These are phyloP conservation scores for Ganoderma resinaceum DNA, from an alignment of 1,284 basidiomycete genomes.

Conservation along the genomic window DNA sequence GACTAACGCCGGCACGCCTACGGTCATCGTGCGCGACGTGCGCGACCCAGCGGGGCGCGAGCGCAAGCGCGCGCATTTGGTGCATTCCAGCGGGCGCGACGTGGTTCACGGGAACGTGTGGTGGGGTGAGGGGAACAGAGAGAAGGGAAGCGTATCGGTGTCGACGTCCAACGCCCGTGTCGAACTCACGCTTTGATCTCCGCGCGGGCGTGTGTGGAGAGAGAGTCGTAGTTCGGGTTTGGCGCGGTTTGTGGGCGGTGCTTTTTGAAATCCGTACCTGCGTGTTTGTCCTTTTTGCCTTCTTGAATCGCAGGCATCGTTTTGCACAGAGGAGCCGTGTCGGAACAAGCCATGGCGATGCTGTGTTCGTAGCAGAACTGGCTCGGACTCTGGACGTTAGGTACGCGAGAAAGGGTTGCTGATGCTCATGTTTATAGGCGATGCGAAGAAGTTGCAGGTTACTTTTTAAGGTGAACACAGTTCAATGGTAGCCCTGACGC, in stretches of 20 bases:
- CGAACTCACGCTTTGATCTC: neutral
- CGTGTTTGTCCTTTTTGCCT: neutral
- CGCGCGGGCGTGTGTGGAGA: neutral
- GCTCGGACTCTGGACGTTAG: too few species aligned
- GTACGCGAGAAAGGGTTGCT: neutral
- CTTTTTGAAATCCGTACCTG: neutral
- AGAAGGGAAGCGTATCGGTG: conserved; percentile 3
- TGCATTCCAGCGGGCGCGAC: neutral
- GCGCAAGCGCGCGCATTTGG: conserved; percentile 1
- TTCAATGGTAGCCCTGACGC: neutral
- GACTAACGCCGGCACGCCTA: neutral
- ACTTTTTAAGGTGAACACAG: neutral
- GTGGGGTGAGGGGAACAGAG: conserved; percentile 9
- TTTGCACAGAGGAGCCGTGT: neutral
- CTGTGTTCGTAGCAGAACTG: too few species aligned
- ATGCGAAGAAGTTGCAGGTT: neutral
- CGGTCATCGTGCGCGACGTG: conserved; percentile 23
- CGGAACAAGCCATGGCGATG: neutral
- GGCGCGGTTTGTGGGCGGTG: neutral
- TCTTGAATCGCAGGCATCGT: conserved; percentile 3
- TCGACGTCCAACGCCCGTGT: conserved; percentile 14
- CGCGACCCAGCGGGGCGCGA: conserved; percentile 7
- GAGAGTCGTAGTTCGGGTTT: neutral
- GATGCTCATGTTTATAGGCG: neutral
- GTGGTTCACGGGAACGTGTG: conserved; percentile 5